Evolutionary conservation across 768 basidiomycete genomes (phyloP).

Genomic region (Russula lepida): DNA sequence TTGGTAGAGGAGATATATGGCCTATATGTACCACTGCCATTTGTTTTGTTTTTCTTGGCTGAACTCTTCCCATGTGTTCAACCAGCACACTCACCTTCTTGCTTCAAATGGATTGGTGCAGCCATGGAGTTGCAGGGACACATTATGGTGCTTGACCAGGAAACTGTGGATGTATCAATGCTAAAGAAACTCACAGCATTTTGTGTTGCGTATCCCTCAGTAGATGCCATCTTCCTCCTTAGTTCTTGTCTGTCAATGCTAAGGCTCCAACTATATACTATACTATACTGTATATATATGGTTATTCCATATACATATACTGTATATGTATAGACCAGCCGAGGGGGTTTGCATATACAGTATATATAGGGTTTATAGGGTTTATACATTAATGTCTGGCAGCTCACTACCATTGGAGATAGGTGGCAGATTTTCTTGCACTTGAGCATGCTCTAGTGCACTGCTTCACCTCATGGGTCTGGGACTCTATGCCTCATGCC

Average conservation of each 20-base stretch:
- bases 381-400: no score
- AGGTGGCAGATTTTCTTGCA: no score
- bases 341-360: no score
- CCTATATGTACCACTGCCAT: constrained; percentile 40
- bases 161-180: constrained; percentile 40
- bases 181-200: constrained; percentile 62
- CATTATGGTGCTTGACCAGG: constrained; percentile 46
- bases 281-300: no score
- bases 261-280: no score
- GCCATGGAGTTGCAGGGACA: constrained; percentile 45
- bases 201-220: constrained; percentile 50
- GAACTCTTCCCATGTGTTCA: constrained; percentile 31
- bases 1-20: constrained; percentile 79
- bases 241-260: constrained; percentile 44
- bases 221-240: constrained; percentile 45
- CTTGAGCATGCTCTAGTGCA: no score
- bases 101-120: constrained; percentile 33
- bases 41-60: background rate
- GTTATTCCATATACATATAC: no score
- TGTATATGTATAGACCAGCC: no score
- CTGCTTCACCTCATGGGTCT: no score
- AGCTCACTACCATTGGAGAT: no score
- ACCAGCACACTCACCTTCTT: constrained; percentile 40
- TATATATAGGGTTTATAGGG: no score
- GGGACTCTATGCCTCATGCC: no score